Evolutionary conservation across 768 basidiomycete species (phyloP), one percentile per base, ranked within the genome.

Genomic region (Xerocomellus intermedius): DNA sequence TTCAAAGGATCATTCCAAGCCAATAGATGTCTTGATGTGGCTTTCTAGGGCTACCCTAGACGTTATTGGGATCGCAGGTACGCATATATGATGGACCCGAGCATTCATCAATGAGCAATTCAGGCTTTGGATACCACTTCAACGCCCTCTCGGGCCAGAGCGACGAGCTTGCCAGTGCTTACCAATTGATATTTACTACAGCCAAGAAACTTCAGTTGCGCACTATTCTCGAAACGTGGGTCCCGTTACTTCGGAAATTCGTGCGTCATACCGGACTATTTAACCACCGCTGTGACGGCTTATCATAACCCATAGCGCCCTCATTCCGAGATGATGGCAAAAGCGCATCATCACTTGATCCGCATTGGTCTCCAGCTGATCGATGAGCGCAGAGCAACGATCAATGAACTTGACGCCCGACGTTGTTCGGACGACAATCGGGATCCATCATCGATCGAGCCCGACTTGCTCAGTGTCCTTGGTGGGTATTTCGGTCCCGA

Each of bases 21-120:
- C 69, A 8, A 73, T 90, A 32, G 85, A 94, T 36, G 80, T 84
- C 2, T 72, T 86, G 36, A 72, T 76, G 4, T 89, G 84, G 82
- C 73, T 91, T 3, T 83, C 81, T 39, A 81, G 80, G 52, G 80
- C 81, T 46, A 90, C 89, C 4, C 74, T 92, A 9, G 91, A 92
- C 58, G 81, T 89, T 51, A 91, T 94, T 48, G 89, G 89, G 9
- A 74, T 87, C 36, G 85, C 89, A 7, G 85, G 84, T 77, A 59
- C 41, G 67, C 55, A 38, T 9, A 22, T 51, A 33, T 19, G 36
- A 4, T 17, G 50, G 8, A 7, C 28, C 13, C n/a, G n/a, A 30
- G 10, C 47, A 26, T 55, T 52, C 46, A 50, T 51, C 30, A 2
- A 42, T 8, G 43, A 8, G 9, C 19, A 14, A 24, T 41, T 14